Evolutionary conservation across 1,139 yeast species (phyloP).

Genomic region (Sugiyamaella pinicola): DNA sequence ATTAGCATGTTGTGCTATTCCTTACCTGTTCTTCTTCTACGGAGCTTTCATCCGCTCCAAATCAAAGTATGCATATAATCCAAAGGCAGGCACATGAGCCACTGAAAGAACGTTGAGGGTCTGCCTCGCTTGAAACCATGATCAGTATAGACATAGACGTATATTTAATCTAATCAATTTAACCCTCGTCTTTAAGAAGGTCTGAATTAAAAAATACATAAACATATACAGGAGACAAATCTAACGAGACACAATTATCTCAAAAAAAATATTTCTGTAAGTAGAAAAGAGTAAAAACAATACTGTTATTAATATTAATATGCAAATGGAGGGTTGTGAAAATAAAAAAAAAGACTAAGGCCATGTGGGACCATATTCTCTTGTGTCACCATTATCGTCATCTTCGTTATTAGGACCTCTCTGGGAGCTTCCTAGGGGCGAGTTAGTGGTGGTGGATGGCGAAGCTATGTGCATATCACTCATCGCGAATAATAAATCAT

Average conservation of each 20-base stretch:
- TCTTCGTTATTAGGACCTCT: neutral
- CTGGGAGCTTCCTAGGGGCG: neutral
- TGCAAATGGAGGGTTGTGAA: neutral
- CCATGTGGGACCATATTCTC: slow-evolving; percentile 16
- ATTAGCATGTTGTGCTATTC: slow-evolving; percentile 62
- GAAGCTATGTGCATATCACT: slow-evolving; percentile 68
- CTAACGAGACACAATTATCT: slow-evolving; percentile 2
- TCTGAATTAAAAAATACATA: slow-evolving; percentile 1
- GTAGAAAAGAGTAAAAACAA: neutral
- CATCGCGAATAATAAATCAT: slow-evolving; percentile 83
- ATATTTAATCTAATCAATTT: neutral
- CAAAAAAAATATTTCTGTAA: slow-evolving; percentile 1
- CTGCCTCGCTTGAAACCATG: too few species aligned
- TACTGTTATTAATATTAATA: neutral
- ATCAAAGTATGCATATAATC: slow-evolving; percentile 58
- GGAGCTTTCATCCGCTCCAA: slow-evolving; percentile 64
- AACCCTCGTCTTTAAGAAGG: neutral
- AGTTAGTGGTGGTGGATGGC: slow-evolving; percentile 5
- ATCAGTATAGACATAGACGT: neutral
- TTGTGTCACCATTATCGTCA: neutral
- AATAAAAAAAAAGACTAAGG: neutral
- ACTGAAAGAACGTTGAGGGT: too few species aligned
- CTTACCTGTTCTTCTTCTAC: slow-evolving; percentile 62
- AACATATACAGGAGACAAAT: neutral
- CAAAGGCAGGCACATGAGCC: slow-evolving; percentile 20